phyloP scores from a whole-genome alignment of 2,329 filamentous ascomycete species.

The Aureobasidium namibiae region DNA sequence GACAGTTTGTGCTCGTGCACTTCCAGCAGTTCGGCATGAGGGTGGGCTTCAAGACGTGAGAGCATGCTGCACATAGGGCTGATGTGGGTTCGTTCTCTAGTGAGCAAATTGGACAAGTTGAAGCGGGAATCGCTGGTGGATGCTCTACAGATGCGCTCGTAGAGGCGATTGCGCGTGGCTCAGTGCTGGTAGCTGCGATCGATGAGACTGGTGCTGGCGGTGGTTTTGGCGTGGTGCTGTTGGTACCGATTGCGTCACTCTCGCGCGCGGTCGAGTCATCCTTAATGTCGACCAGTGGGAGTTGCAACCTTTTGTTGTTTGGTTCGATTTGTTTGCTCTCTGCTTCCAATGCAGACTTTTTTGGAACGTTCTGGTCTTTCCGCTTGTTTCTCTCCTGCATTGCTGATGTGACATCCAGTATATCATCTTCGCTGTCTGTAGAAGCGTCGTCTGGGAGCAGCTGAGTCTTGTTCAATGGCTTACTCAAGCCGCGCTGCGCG shows the following conservation, averaged over 20 bases:
- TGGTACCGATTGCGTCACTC: background rate
- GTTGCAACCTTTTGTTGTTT: background rate
- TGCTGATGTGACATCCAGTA: background rate
- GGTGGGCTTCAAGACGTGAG: conserved; percentile 55
- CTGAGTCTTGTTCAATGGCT: background rate
- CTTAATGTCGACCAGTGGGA: background rate
- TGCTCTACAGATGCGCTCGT: background rate
- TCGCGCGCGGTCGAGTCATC: conserved; percentile 17
- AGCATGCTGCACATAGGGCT: conserved; percentile 59
- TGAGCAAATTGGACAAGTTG: conserved; percentile 57
- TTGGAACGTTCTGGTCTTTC: background rate
- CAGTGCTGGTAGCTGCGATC: background rate
- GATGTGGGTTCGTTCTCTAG: conserved; percentile 49
- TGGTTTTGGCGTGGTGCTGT: background rate
- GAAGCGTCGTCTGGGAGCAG: background rate
- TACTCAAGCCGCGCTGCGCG: background rate
- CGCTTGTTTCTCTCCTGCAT: background rate
- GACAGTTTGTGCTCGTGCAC: conserved; percentile 51
- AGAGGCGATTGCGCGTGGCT: conserved; percentile 8
- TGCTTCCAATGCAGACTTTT: background rate
- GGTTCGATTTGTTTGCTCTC: background rate
- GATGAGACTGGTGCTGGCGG: background rate
- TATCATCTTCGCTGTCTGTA: conserved; percentile 6
- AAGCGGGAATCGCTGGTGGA: background rate
- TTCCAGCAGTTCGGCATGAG: conserved; percentile 54